Evolutionary conservation across 1,139 yeast species (phyloP), one percentile per base, ranked within the genome.

Genomic region (Saccharomyces hybrid): DNA sequence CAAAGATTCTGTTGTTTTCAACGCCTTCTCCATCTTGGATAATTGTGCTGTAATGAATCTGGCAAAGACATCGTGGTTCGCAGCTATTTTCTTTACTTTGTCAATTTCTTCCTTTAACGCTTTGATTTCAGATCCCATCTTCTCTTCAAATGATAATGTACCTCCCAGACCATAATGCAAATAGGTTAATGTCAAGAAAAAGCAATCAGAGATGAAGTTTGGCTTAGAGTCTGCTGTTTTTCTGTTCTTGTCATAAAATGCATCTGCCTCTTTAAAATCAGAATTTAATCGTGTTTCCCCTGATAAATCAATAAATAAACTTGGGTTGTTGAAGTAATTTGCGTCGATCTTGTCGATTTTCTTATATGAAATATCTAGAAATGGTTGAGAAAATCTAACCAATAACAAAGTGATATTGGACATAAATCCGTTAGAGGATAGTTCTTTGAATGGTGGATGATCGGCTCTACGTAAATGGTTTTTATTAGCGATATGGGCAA

Each of bases 151-250:
- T 50, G 83, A 76, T 53, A 78, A 73, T 0, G 87, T 73, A 51
- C 97, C 98, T 34, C 96, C 96, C 47, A 89, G 74, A 49, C 98
- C 99, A 70, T 87, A 95, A 62, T 93, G 91, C 54, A 89, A 73
- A 68, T 86, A 90, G 0, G 96, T 83, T 52, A 86, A 75, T 8
- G 95, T 82, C 56, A 93, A 71, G 66, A 79, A 93, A 70, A 90
- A 95, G 63, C 96, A 86, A 62, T 91, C 93, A 4, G 96, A 84
- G 16, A 95, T 86, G 68, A 93, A 93, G 64, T 93, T 93, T 5
- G 88, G 73, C 32, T 71, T 66, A 28, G 57, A 58, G 9, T 62
- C 62, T 2, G 70, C 73, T 1, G 64, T 67, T 3, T 67, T 63
- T 32, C 70, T 69, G 52, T 67, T 67, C 14, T 69, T 59, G 34